phyloP scores from a whole-genome alignment of 2,329 filamentous ascomycete species.

The Fusarium austroafricanum region DNA sequence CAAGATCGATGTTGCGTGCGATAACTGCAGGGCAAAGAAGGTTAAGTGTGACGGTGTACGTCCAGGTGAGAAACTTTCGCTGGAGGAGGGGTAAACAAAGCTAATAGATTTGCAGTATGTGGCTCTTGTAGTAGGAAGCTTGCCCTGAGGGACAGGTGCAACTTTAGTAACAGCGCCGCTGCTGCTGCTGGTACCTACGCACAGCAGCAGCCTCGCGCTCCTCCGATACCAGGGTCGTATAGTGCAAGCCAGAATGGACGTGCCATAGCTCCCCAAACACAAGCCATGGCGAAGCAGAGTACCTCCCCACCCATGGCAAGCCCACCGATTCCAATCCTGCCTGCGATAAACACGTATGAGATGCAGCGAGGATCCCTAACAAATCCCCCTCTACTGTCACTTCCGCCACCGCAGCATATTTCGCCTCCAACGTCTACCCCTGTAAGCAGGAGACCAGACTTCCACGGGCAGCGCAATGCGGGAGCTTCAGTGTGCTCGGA shows the following conservation, averaged over 20 bases:
- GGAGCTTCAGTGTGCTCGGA: constrained; percentile 33
- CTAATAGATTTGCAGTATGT: constrained; percentile 44
- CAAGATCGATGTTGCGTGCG: constrained; percentile 58
- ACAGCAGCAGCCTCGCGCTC: constrained; percentile 1
- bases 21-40: constrained; percentile 56
- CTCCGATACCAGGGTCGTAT: neutral
- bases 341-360: neutral
- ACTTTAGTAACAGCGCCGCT: constrained; percentile 39
- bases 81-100: too few relatives aligned
- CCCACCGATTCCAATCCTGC: neutral
- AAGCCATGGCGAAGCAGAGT: neutral
- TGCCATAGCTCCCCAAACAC: neutral
- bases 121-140: constrained; percentile 49
- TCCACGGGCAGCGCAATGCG: constrained; percentile 5
- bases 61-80: constrained; percentile 46
- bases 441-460: constrained; percentile 14
- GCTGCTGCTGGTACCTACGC: constrained; percentile 1
- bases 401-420: neutral
- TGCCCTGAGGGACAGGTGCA: constrained; percentile 46
- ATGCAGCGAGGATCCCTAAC: neutral
- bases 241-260: neutral
- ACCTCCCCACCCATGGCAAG: neutral
- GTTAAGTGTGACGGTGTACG: constrained; percentile 57
- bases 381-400: neutral
- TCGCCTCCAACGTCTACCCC: constrained; percentile 28